Conservation (phyloP, 148 eudicot genomes). For the Chenopodium quinoa region DNA sequence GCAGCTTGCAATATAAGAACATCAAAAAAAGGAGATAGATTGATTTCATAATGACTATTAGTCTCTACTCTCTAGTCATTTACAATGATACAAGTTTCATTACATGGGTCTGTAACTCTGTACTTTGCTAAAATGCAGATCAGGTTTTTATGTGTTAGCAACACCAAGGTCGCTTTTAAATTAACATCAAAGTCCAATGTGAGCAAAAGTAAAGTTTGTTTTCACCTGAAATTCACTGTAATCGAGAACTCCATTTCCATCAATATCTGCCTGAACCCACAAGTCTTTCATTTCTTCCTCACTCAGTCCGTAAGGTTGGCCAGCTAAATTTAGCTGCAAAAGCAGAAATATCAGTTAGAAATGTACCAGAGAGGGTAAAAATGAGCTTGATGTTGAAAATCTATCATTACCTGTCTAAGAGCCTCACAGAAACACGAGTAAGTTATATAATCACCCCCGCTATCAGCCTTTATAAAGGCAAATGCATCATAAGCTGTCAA, state of each 20-base stretch:
- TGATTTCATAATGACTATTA: neutral
- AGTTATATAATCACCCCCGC: constrained; percentile 61
- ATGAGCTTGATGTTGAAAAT: neutral
- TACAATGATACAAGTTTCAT: neutral
- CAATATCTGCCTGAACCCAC: constrained; percentile 93
- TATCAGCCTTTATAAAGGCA: constrained; percentile 73
- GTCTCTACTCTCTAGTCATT: neutral
- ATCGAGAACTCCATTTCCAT: constrained; percentile 85
- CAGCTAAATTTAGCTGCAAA: constrained; percentile 74
- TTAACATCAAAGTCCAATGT: neutral
- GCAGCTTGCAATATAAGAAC: constrained; percentile 5
- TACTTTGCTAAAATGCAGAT: neutral
- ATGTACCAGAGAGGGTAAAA: neutral
- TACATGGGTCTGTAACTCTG: neutral
- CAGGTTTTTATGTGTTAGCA: neutral
- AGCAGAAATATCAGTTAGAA: constrained; percentile 14
- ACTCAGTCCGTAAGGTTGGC: constrained; percentile 68
- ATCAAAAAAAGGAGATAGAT: neutral
- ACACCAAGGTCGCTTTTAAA: neutral
- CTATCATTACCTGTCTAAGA: constrained; percentile 55
- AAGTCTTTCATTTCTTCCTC: constrained; percentile 78
- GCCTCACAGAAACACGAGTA: constrained; percentile 78
- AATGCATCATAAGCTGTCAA: constrained; percentile 74
- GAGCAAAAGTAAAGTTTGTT: neutral
- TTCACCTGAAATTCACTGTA: constrained; percentile 76